Percentiles rank a stretch among this genome's conserved stretches.
Evolutionary conservation across 306 rosid genomes (phyloP).

Genomic region (Phaseolus lunatus): DNA sequence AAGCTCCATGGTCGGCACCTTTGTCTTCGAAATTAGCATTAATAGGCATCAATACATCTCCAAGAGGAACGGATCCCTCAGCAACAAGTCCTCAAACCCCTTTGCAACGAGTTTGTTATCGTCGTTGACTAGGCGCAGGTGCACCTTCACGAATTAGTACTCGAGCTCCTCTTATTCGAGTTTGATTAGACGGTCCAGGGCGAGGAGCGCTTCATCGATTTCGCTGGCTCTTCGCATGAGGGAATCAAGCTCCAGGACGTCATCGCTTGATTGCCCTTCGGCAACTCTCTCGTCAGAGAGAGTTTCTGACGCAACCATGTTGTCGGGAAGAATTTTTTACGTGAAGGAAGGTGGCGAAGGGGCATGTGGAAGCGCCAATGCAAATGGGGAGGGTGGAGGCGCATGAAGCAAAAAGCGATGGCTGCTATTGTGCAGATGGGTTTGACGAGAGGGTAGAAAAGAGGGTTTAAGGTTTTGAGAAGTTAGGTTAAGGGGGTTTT

Average conservation of each 20-base stretch:
- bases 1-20: conserved; percentile 46
- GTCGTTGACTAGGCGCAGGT: conserved; percentile 56
- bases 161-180: conserved; percentile 77
- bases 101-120: conserved; percentile 57
- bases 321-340: background rate
- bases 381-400: conserved; percentile 48
- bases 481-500: conserved; percentile 36
- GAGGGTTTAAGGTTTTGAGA: conserved; percentile 50
- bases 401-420: conserved; percentile 61
- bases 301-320: conserved; percentile 33
- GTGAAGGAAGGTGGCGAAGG: conserved; percentile 7
- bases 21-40: conserved; percentile 56
- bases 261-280: background rate
- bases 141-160: conserved; percentile 76
- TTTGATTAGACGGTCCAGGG: conserved; percentile 60
- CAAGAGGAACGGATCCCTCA: conserved; percentile 60
- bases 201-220: conserved; percentile 63
- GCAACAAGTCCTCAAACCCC: conserved; percentile 63
- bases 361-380: conserved; percentile 23
- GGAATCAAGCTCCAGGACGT: conserved; percentile 61
- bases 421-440: conserved; percentile 62
- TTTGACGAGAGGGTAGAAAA: conserved; percentile 35
- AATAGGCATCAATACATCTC: conserved; percentile 85
- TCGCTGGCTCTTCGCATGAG: conserved; percentile 61
- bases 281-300: background rate